Percentiles rank a stretch among this genome's conserved stretches.
Conservation (phyloP, 495 filamentous ascomycete genomes). For the Gamarada debralockiae region DNA sequence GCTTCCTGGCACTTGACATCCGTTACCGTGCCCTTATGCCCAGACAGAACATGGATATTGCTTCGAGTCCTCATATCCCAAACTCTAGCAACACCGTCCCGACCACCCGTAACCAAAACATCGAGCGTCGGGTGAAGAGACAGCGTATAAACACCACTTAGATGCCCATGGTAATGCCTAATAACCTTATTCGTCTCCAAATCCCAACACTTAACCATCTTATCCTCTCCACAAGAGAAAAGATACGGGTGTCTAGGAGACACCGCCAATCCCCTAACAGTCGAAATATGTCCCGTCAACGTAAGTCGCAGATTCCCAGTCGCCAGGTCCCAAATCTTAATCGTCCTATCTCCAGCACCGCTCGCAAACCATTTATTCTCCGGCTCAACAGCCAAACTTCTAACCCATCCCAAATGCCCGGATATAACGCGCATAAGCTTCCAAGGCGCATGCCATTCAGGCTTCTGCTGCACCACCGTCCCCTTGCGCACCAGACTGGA, state of each 20-base stretch:
- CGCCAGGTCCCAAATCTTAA: slow-evolving; percentile 98
- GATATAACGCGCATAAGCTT: slow-evolving; percentile 98
- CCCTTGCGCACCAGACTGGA: slow-evolving; percentile 31
- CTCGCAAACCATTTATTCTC: slow-evolving; percentile 98
- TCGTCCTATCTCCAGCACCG: slow-evolving; percentile 92
- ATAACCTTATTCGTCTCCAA: slow-evolving; percentile 98
- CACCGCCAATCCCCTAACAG: slow-evolving; percentile 89
- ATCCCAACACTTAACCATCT: slow-evolving; percentile 99
- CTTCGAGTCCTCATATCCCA: slow-evolving; percentile 98
- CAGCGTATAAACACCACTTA: slow-evolving; percentile 93
- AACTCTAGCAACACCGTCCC: slow-evolving; percentile 89
- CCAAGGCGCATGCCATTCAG: slow-evolving; percentile 97
- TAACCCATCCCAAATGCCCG: slow-evolving; percentile 95
- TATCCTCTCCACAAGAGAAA: slow-evolving; percentile 97
- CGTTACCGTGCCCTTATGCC: slow-evolving; percentile 86
- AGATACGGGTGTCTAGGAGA: slow-evolving; percentile 94
- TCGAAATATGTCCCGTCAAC: slow-evolving; percentile 94
- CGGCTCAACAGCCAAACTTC: slow-evolving; percentile 85
- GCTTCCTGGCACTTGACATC: slow-evolving; percentile 91
- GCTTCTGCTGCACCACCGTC: slow-evolving; percentile 62
- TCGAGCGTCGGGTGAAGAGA: slow-evolving; percentile 90
- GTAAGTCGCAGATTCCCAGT: slow-evolving; percentile 79
- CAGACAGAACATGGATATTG: slow-evolving; percentile 90
- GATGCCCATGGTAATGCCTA: slow-evolving; percentile 94
- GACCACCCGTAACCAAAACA: slow-evolving; percentile 88